These are phyloP conservation scores for Glomus cerebriforme DNA, from an alignment of 192 early-diverging fungal species.

Conservation along the genomic window DNA sequence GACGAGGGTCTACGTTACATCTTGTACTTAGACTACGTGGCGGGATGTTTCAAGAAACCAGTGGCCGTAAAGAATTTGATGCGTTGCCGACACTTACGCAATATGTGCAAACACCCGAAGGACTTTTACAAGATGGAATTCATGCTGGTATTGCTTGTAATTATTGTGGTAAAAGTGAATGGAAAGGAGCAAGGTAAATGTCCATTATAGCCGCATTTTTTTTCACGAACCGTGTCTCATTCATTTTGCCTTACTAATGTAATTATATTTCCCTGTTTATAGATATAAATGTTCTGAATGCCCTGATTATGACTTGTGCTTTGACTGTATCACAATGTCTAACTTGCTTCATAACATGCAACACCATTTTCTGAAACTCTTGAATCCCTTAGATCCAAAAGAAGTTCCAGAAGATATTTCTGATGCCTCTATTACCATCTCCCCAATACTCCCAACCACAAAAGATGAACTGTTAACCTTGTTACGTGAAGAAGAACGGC, in stretches of 20 bases:
- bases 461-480: conserved; percentile 19
- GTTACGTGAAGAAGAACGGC: conserved; percentile 16
- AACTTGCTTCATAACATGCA: conserved; percentile 16
- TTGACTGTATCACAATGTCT: conserved; percentile 11
- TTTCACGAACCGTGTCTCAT: no score
- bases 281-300: conserved; percentile 32
- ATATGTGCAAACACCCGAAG: conserved; percentile 6
- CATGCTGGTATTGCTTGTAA: conserved; percentile 26
- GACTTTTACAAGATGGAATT: conserved; percentile 12
- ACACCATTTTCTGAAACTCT: conserved; percentile 19
- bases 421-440: neutral
- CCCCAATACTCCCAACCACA: conserved; percentile 21
- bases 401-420: neutral
- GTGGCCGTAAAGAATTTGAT: conserved; percentile 27
- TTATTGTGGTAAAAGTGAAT: conserved; percentile 28
- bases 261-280: neutral
- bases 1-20: conserved; percentile 68
- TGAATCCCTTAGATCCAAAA: conserved; percentile 11
- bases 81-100: conserved; percentile 22
- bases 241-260: neutral
- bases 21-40: conserved; percentile 71
- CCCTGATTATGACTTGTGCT: conserved; percentile 25
- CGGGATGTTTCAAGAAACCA: conserved; percentile 28
- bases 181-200: conserved; percentile 29
- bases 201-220: neutral